These are phyloP conservation scores for Lomentospora prolificans DNA, from an alignment of 2,329 filamentous ascomycete species.

Conservation along the genomic window DNA sequence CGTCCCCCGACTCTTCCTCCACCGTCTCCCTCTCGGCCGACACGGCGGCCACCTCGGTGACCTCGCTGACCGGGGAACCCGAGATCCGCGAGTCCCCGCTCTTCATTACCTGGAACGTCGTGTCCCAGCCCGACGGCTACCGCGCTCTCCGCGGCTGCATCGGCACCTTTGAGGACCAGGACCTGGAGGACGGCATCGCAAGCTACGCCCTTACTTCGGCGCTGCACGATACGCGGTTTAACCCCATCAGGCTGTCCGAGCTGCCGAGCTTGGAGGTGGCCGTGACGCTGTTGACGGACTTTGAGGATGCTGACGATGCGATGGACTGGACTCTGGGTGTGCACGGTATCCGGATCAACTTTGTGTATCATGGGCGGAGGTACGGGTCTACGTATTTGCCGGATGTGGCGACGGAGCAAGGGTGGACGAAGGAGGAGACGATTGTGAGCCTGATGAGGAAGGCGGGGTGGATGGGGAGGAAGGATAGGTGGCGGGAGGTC, in stretches of 20 bases:
- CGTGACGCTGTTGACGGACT: slow-evolving; percentile 77
- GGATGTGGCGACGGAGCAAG: slow-evolving; percentile 84
- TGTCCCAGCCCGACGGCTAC: slow-evolving; percentile 22
- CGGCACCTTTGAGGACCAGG: slow-evolving; percentile 77
- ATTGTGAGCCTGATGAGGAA: slow-evolving; percentile 86
- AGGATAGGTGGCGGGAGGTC: slow-evolving; percentile 69
- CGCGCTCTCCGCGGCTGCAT: slow-evolving; percentile 84
- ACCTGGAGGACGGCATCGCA: slow-evolving; percentile 61
- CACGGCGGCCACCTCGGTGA: slow-evolving; percentile 49
- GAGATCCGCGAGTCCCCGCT: slow-evolving; percentile 45
- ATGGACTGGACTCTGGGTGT: slow-evolving; percentile 80
- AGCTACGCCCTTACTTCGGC: slow-evolving; percentile 77
- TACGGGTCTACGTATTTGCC: slow-evolving; percentile 87
- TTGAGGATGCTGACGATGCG: slow-evolving; percentile 62
- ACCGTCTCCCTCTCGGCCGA: slow-evolving; percentile 24
- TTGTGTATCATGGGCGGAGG: slow-evolving; percentile 60
- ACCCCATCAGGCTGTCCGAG: slow-evolving; percentile 42
- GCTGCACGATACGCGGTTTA: slow-evolving; percentile 53
- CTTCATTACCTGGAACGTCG: slow-evolving; percentile 15
- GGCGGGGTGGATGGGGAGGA: slow-evolving; percentile 81
- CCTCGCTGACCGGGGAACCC: slow-evolving; percentile 67
- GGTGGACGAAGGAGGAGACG: slow-evolving; percentile 90
- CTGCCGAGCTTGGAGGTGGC: slow-evolving; percentile 51
- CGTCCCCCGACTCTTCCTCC: slow-evolving; percentile 26
- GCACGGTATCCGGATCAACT: slow-evolving; percentile 81